Percentiles rank a stretch among this genome's conserved stretches.
These are phyloP conservation scores for Fusarium agapanthi DNA, from an alignment of 2,329 filamentous ascomycete genomes.

Conservation along the genomic window DNA sequence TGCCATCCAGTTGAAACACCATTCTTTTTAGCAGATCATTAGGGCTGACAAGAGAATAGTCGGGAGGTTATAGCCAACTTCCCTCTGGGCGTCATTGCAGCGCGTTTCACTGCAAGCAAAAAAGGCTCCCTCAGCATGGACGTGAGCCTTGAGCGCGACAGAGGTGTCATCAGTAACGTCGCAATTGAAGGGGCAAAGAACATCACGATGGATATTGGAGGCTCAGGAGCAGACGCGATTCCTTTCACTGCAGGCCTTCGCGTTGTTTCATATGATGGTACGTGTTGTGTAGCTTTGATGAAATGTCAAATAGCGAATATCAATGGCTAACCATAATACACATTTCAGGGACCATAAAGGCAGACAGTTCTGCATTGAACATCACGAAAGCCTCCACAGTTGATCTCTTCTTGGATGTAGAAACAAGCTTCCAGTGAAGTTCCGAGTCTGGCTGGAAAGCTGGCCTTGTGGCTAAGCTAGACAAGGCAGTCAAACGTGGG, in stretches of 20 bases:
- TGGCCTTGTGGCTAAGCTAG: neutral
- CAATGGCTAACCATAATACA: neutral
- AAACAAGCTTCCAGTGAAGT: neutral
- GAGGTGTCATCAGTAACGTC: neutral
- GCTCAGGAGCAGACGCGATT: neutral
- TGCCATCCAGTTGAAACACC: rapidly evolving
- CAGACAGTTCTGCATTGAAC: neutral
- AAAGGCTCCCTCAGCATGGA: rapidly evolving
- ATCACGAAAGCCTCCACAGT: neutral
- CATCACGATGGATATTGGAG: neutral
- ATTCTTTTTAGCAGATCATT: neutral
- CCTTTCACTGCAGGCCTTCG: neutral
- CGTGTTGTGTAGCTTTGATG: rapidly evolving
- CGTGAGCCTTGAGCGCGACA: neutral
- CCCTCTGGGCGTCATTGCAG: neutral
- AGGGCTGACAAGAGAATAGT: rapidly evolving
- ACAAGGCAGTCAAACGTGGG: neutral
- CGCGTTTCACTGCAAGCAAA: neutral
- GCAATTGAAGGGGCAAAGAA: rapidly evolving
- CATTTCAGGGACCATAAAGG: rapidly evolving
- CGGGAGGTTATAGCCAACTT: neutral
- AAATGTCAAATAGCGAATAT: rapidly evolving
- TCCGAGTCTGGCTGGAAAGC: neutral
- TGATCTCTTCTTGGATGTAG: neutral
- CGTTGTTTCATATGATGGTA: neutral